These are phyloP conservation scores for Lentinus tigrinus DNA, from an alignment of 768 basidiomycete species.

Conservation along the genomic window DNA sequence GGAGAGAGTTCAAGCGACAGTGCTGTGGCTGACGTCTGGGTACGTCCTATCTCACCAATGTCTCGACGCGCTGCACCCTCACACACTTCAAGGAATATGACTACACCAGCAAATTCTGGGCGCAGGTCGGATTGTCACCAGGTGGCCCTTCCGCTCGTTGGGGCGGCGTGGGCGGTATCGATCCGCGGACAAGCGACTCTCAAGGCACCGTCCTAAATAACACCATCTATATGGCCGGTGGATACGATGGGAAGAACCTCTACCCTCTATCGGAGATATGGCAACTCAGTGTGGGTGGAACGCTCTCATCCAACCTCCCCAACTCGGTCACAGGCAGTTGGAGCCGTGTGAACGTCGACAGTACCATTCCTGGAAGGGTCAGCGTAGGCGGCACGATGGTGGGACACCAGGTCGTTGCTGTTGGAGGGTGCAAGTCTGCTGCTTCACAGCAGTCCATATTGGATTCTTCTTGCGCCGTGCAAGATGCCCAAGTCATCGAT, in stretches of 20 bases:
- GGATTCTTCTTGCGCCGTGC: conserved; percentile 51
- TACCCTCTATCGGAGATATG: conserved; percentile 66
- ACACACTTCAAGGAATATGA: conserved; percentile 63
- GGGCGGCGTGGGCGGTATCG: conserved; percentile 75
- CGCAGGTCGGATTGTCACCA: conserved; percentile 49
- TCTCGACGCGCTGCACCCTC: conserved; percentile 10
- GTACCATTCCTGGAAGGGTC: conserved; percentile 38
- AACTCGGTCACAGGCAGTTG: conserved; percentile 54
- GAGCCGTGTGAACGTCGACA: conserved; percentile 42
- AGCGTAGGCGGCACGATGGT: conserved; percentile 63
- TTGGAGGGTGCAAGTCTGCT: conserved; percentile 56
- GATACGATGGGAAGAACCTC: conserved; percentile 46
- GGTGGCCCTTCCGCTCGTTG: conserved; percentile 62
- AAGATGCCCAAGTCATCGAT: conserved; percentile 58
- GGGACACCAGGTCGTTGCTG: conserved; percentile 41
- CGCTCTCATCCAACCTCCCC: conserved; percentile 67
- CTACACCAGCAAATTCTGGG: conserved; percentile 77
- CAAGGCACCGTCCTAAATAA: conserved; percentile 57
- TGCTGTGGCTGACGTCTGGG: conserved; percentile 73
- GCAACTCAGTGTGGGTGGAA: conserved; percentile 67
- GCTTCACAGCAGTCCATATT: not conserved
- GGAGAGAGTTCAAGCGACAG: conserved; percentile 56
- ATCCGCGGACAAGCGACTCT: conserved; percentile 47
- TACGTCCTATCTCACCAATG: conserved; percentile 32
- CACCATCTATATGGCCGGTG: conserved; percentile 75